Conservation (phyloP, 2,329 filamentous ascomycete genomes). For the Parascedosporium putredinis region DNA sequence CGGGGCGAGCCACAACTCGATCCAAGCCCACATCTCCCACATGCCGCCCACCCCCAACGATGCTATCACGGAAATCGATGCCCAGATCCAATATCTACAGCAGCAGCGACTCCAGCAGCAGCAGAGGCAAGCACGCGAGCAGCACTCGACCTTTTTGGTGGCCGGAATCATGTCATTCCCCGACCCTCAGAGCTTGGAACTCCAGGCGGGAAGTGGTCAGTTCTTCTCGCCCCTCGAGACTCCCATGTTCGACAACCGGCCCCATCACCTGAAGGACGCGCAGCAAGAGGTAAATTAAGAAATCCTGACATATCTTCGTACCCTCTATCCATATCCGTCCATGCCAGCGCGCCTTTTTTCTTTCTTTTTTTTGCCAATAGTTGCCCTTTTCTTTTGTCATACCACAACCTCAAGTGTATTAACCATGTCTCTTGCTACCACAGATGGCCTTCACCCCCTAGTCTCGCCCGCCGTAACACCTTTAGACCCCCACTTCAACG, state of each 20-base stretch:
- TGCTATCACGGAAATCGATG: constrained; percentile 49
- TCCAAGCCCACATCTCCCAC: constrained; percentile 34
- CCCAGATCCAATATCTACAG: constrained; percentile 56
- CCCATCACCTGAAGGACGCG: constrained; percentile 56
- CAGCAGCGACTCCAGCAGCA: constrained; percentile 53
- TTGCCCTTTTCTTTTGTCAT: too few relatives aligned
- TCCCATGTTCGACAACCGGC: constrained; percentile 49
- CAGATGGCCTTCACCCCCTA: constrained; percentile 71
- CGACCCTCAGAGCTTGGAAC: constrained; percentile 74
- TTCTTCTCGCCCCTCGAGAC: constrained; percentile 49
- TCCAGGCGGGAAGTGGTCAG: constrained; percentile 49
- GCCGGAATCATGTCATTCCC: constrained; percentile 53
- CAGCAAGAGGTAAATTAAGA: constrained; percentile 49
- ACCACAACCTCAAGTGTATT: too few relatives aligned
- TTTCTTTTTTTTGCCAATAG: too few relatives aligned
- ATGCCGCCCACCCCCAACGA: constrained; percentile 37
- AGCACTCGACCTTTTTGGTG: constrained; percentile 43
- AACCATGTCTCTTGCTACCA: too few relatives aligned
- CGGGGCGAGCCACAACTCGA: constrained; percentile 31
- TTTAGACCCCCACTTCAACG: constrained; percentile 58
- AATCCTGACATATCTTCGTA: too few relatives aligned
- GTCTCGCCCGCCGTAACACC: constrained; percentile 79
- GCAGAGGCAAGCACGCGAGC: constrained; percentile 46
- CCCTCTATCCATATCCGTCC: background rate
- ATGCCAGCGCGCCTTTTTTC: background rate